Percentiles rank a stretch among this genome's conserved stretches.
Conservation (phyloP, 768 basidiomycete genomes). For the Asterophora lycoperdoides region DNA sequence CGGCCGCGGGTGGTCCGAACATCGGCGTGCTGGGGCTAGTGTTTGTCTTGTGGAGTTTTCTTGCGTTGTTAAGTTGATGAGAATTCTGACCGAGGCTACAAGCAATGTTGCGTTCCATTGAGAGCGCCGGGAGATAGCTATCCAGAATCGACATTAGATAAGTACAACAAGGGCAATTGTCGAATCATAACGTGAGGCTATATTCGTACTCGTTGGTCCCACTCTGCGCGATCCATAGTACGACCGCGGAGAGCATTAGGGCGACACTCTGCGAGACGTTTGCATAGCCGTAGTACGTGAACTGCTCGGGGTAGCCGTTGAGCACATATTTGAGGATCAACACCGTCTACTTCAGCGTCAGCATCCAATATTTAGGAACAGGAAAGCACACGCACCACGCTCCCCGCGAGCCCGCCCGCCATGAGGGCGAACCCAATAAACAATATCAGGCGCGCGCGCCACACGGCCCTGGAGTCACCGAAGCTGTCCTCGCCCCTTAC, state of each 20-base stretch:
- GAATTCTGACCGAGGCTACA: too few species aligned
- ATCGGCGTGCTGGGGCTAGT: too few species aligned
- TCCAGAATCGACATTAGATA: conserved; percentile 4
- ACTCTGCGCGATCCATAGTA: conserved; percentile 91
- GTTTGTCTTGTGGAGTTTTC: too few species aligned
- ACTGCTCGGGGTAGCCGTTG: conserved; percentile 65
- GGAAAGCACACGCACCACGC: conserved; percentile 64
- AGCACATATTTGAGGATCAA: conserved; percentile 89
- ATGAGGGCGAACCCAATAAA: conserved; percentile 96
- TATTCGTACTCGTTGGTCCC: conserved; percentile 89
- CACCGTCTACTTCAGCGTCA: conserved; percentile 54
- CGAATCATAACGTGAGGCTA: conserved; percentile 63
- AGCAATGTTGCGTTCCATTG: too few species aligned
- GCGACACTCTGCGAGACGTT: conserved; percentile 93
- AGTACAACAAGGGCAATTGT: conserved; percentile 1
- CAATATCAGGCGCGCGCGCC: conserved; percentile 84
- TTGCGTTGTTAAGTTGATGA: too few species aligned
- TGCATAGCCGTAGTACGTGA: conserved; percentile 88
- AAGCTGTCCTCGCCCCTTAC: conserved; percentile 76
- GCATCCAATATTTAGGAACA: background rate
- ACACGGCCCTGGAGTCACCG: conserved; percentile 81
- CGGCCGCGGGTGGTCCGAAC: too few species aligned
- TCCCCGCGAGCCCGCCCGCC: conserved; percentile 98
- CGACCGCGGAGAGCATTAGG: conserved; percentile 78
- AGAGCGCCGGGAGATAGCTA: background rate